Evolutionary conservation across 495 filamentous ascomycete genomes (phyloP).

Genomic region (Penicillium argentinense): DNA sequence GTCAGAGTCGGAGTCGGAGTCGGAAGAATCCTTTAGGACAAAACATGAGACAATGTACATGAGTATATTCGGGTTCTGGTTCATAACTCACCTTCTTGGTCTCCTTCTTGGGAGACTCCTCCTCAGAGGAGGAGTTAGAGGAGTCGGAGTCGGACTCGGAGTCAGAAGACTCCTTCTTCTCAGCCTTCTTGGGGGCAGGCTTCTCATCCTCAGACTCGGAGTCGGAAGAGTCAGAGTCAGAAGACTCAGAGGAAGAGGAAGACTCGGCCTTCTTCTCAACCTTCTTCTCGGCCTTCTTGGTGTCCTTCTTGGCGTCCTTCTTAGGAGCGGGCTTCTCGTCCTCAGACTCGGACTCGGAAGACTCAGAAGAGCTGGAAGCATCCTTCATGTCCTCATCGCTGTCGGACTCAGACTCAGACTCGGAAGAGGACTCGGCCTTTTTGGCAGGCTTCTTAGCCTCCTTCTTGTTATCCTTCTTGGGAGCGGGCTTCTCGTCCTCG

Average conservation of each 20-base stretch:
- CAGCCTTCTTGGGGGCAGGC: conserved; percentile 28
- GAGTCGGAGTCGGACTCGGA: conserved; percentile 20
- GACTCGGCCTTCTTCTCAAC: conserved; percentile 14
- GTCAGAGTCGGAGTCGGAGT: conserved; percentile 24
- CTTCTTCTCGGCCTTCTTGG: conserved; percentile 27
- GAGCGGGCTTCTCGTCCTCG: conserved; percentile 38
- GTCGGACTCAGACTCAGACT: conserved; percentile 37
- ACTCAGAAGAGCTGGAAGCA: conserved; percentile 30
- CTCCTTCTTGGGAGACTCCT: conserved; percentile 38
- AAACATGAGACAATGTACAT: conserved; percentile 9
- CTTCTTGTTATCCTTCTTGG: conserved; percentile 37
- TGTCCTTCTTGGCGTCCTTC: conserved; percentile 12
- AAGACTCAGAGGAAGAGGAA: conserved; percentile 12
- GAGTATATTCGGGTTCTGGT: too few species aligned
- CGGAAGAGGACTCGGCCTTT: conserved; percentile 34
- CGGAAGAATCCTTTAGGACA: conserved; percentile 19
- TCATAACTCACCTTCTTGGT: conserved; percentile 23
- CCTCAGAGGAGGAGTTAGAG: conserved; percentile 23
- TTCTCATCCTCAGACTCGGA: conserved; percentile 33
- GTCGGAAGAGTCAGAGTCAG: conserved; percentile 24
- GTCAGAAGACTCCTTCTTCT: conserved; percentile 16
- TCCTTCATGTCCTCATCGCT: conserved; percentile 32
- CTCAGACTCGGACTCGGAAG: conserved; percentile 28
- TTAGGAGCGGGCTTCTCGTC: conserved; percentile 31
- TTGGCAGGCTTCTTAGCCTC: conserved; percentile 11